A percentile compares a stretch with the other conserved stretches of the same genome.
These are phyloP conservation scores for Russula sp. DNA, from an alignment of 768 basidiomycete genomes.

Conservation along the genomic window DNA sequence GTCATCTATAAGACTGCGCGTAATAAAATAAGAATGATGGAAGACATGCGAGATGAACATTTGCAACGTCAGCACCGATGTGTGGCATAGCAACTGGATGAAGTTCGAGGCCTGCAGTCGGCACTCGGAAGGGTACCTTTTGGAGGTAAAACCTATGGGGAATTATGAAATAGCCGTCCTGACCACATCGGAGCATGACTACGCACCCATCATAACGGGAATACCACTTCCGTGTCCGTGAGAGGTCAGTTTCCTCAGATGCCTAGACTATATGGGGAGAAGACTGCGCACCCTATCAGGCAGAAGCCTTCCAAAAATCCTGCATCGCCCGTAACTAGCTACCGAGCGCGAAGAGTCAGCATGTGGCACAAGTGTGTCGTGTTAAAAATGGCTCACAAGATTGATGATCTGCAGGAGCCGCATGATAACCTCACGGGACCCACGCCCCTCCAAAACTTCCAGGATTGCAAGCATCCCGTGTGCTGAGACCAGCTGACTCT, in stretches of 20 bases:
- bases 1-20: neutral
- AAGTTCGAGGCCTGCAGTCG: slow-evolving; percentile 94
- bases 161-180: slow-evolving; percentile 3
- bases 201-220: slow-evolving; percentile 86
- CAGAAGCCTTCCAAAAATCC: slow-evolving; percentile 93
- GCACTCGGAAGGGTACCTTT: slow-evolving; percentile 89
- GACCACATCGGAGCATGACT: slow-evolving; percentile 1
- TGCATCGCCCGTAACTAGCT: slow-evolving; percentile 59
- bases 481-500: slow-evolving; percentile 78
- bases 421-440: slow-evolving; percentile 79
- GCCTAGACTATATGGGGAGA: neutral
- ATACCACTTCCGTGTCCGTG: slow-evolving; percentile 56
- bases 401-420: slow-evolving; percentile 88
- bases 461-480: slow-evolving; percentile 95
- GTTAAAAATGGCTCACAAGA: slow-evolving; percentile 44
- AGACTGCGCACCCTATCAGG: slow-evolving; percentile 60
- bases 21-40: neutral
- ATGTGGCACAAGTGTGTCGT: neutral
- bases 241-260: slow-evolving; percentile 2
- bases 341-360: neutral
- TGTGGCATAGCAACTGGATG: slow-evolving; percentile 85
- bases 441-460: slow-evolving; percentile 85
- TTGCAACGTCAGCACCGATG: slow-evolving; percentile 89
- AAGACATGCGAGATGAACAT: slow-evolving; percentile 96
- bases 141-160: slow-evolving; percentile 80